These are phyloP conservation scores for Phytophthora hybrid DNA, from an alignment of 352 stramenopile genomes.

Conservation along the genomic window DNA sequence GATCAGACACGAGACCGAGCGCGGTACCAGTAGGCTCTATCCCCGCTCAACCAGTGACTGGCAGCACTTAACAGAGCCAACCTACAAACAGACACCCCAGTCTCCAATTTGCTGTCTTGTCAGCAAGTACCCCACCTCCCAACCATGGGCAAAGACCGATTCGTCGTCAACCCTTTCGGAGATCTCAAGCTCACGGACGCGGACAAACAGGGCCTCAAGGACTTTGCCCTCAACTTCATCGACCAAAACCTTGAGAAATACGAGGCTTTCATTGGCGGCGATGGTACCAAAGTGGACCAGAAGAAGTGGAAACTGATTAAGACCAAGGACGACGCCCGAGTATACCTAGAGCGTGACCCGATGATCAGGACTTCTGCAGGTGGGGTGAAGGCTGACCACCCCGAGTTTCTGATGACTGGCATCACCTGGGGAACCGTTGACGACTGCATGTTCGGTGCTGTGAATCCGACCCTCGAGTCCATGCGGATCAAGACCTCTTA, in stretches of 20 bases:
- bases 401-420: slow-evolving; percentile 40
- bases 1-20: slow-evolving; percentile 15
- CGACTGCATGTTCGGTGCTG: slow-evolving; percentile 53
- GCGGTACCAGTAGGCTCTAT: neutral
- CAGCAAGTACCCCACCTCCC: slow-evolving; percentile 16
- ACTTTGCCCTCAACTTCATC: slow-evolving; percentile 43
- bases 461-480: slow-evolving; percentile 45
- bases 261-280: slow-evolving; percentile 38
- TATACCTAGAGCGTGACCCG: slow-evolving; percentile 41
- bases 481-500: slow-evolving; percentile 57
- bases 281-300: slow-evolving; percentile 35
- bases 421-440: slow-evolving; percentile 47
- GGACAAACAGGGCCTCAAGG: slow-evolving; percentile 28
- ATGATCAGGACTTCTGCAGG: slow-evolving; percentile 7
- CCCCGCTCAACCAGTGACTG: neutral
- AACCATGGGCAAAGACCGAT: slow-evolving; percentile 41
- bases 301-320: slow-evolving; percentile 50
- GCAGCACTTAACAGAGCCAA: neutral
- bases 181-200: slow-evolving; percentile 23
- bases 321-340: slow-evolving; percentile 31
- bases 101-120: slow-evolving; percentile 15
- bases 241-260: slow-evolving; percentile 49
- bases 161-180: slow-evolving; percentile 42
- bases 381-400: slow-evolving; percentile 19
- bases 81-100: neutral